Base-by-base conservation (phyloP, 2,329 filamentous ascomycete species). In the Camillea tinctor region DNA sequence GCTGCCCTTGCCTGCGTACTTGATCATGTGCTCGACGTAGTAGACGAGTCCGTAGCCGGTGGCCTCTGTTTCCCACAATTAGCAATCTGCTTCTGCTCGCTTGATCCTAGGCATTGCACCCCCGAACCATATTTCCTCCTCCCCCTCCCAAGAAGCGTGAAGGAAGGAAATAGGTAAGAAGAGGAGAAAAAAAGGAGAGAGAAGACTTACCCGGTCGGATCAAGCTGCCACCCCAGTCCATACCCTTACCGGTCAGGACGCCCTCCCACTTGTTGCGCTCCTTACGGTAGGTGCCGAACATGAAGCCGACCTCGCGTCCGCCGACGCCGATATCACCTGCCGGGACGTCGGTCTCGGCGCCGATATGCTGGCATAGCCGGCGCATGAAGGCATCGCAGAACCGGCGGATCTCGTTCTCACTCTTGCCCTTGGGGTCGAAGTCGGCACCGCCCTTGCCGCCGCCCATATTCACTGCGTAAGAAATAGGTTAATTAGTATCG, bases 401-500 rank as follows among this genome's bases (percentile, higher is more conserved):
- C 75, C 92, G 91, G 74, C 95, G 91, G 81, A 98, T 98, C 86
- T 98, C 95, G 77, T 88, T 91, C 80, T 99, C 93, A 58, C 89
- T 91, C 87, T 97, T 98, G 82, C 93, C 93, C 87, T 98, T 99
- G 78, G 95, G 95, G 80, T 98, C 93, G 77, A 99, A 98, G 84
- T 98, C 95, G 76, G 94, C 89, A 73, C 95, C 95, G 80, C 95
- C 95, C 84, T 98, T 98, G 74, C 91, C 95, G 81, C 95, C 95
- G 68, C 95, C 95, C 88, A 99, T 97, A 82, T 87, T 92, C 73
- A 96, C 88, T 91, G 62, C 50, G 20, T 19, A 15, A 50, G 5
- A 55, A 48, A 51, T 30, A 23, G 15, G n/a, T n/a, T n/a, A 23
- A 63, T 70, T 40, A 70, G 69, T 56, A 59, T 54, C 30, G 26